Evolutionary conservation across 352 stramenopile genomes (phyloP), one percentile per base, ranked within the genome.

Genomic region (Globisporangium nunn): DNA sequence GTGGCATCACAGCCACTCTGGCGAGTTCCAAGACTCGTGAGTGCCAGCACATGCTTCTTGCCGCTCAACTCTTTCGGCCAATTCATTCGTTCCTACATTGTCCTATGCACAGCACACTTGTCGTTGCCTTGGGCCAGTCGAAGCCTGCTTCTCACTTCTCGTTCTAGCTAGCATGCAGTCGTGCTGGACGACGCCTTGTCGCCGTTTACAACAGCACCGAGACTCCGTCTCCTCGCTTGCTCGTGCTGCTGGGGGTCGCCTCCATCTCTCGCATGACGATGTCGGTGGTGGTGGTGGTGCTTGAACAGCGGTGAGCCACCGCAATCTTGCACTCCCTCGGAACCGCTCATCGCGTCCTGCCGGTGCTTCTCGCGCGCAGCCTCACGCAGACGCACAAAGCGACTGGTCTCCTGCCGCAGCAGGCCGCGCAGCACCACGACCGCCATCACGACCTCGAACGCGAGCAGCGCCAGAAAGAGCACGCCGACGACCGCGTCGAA

Each of bases 321-420:
- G 12, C 3, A 17, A 4, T 17, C 37, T 12, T 17, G 43, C 10
- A n/a, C 3, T 30, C 6, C 45, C 11, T 46, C 56, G 28, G 8
- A 8, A 11, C 23, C 23, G 23, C 33, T n/a, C 33, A 63, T 58
- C 14, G 35, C 43, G 15, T 58, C 43, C 29, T 58, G 57, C 31
- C 48, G 46, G 50, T 37, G 43, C 51, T 57, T 63, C 37, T 62
- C 49, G 46, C 66, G 44, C 33, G 57, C 66, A 10, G 59, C 70
- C 28, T 79, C 75, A 1, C 67, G 70, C 59, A 83, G 59, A 39
- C 78, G 74, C 46, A 87, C 62, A 41, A 87, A 87, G 17, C 68
- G 69, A 52, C 77, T 72, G 45, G 75, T 72, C 50, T 89, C 76
- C 50, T 86, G 74, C 14, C 74, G 63, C 39, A 90, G 57, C 50